Evolutionary conservation across 805 yeast species (phyloP), one percentile per base, ranked within the genome.

Genomic region (Nakazawaea ambrosiae): DNA sequence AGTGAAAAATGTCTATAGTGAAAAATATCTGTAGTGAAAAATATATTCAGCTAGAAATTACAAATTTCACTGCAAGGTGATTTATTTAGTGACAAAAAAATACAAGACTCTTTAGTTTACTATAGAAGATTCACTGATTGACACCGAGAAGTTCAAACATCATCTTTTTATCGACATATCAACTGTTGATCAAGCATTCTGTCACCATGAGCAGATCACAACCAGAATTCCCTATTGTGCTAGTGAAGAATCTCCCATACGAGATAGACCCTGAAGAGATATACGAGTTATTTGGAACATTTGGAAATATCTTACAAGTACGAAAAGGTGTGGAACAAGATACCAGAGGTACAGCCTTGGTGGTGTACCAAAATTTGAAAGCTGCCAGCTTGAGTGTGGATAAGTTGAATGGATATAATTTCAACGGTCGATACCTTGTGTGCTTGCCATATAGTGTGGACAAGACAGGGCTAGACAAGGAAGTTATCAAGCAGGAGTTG

Each of bases 371-470:
- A 36, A 70, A 70, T 31, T 41, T 68, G 15, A 54, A 55, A 20
- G 65, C 66, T 42, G 79, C 83, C 12, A 53, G 51, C n/a, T 50
- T 53, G 23, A 82, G 83, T 0, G 59, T 66, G 16, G 68, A 64
- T n/a, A 78, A 72, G 42, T 51, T 78, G 36, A 72, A 72, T 36
- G 86, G 86, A 1, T 71, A 69, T 42, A 76, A 77, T 47, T 71
- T 70, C 44, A 68, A 72, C 41, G 76, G 78, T 7, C 48, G 85
- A 39, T 78, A 78, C 48, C 47, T 78, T 24, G 78, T 78, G 19
- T 73, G 76, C 8, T 52, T 64, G 36, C 37, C 66, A 41, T 75
- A 67, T 45, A 63, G 54, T 26, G 68, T 72, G 11, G 78, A 72
- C 39, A 58, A 51, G 44, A 44, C 58, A 8, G 52, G 49, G 23